These are phyloP conservation scores for Isabelozyma pseudorhagii DNA, from an alignment of 805 yeast genomes.

Conservation along the genomic window DNA sequence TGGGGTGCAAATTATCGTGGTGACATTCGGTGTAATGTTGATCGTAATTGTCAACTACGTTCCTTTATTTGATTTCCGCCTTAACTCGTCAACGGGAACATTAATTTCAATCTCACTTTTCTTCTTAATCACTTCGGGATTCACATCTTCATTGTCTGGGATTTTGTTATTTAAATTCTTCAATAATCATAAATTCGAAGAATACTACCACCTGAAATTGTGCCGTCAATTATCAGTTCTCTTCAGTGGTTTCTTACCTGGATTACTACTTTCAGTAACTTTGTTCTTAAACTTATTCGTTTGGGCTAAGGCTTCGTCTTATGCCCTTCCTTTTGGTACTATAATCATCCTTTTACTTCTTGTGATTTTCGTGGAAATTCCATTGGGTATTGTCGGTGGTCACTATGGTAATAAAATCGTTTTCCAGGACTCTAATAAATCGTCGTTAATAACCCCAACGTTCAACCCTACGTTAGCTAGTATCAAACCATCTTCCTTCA, in stretches of 20 bases:
- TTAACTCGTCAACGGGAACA: conserved; percentile 54
- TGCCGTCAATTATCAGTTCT: conserved; percentile 17
- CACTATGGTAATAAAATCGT: conserved; percentile 37
- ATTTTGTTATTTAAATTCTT: conserved; percentile 59
- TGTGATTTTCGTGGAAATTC: conserved; percentile 67
- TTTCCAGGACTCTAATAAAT: background rate
- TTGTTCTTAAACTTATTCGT: conserved; percentile 63
- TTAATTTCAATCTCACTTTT: conserved; percentile 58
- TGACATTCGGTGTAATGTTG: conserved; percentile 58
- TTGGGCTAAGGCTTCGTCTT: conserved; percentile 73
- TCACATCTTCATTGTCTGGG: conserved; percentile 71
- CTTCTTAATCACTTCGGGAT: conserved; percentile 66
- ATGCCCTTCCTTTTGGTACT: conserved; percentile 77
- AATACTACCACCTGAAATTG: conserved; percentile 10
- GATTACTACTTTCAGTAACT: conserved; percentile 47
- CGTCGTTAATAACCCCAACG: no score
- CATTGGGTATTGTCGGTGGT: conserved; percentile 76
- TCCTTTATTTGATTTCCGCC: no score
- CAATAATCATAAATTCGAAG: conserved; percentile 35
- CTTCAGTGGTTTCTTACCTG: conserved; percentile 42
- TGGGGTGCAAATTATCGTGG: conserved; percentile 71
- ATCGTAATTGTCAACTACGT: conserved; percentile 36
- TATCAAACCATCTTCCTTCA: background rate
- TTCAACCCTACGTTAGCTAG: no score
- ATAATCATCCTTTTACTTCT: conserved; percentile 55